Conservation (phyloP, 768 basidiomycete species). For the Podaxis sp. region DNA sequence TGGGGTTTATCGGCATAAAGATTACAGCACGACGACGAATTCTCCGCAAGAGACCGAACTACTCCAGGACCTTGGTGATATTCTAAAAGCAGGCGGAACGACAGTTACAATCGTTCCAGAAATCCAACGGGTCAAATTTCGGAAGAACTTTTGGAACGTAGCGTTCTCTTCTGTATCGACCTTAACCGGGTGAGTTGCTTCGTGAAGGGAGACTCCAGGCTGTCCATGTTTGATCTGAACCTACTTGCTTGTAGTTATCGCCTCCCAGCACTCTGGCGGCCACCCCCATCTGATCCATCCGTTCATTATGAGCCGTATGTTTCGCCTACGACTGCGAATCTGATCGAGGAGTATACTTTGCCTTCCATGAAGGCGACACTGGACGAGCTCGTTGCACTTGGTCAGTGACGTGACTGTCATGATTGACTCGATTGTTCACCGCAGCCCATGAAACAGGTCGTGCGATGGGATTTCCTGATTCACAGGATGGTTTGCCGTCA, state of each 20-base stretch:
- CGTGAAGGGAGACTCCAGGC: slow-evolving; percentile 2
- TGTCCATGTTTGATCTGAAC: slow-evolving; percentile 4
- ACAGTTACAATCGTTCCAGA: slow-evolving; percentile 47
- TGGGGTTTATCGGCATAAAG: slow-evolving; percentile 52
- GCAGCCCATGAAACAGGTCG: slow-evolving; percentile 26
- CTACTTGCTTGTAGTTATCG: slow-evolving; percentile 30
- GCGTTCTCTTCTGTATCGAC: slow-evolving; percentile 52
- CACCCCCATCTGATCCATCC: slow-evolving; percentile 36
- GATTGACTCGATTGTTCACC: neutral
- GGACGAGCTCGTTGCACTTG: slow-evolving; percentile 36
- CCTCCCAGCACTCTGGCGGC: slow-evolving; percentile 50
- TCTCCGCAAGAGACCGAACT: slow-evolving; percentile 38
- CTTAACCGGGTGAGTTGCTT: slow-evolving; percentile 37
- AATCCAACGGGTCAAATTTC: slow-evolving; percentile 60
- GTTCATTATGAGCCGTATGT: slow-evolving; percentile 32
- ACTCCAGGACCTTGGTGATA: slow-evolving; percentile 41
- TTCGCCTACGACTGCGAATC: slow-evolving; percentile 25
- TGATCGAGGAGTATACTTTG: slow-evolving; percentile 32
- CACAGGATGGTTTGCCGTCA: slow-evolving; percentile 45
- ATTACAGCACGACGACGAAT: slow-evolving; percentile 39
- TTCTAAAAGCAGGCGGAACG: slow-evolving; percentile 49
- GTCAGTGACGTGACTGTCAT: slow-evolving; percentile 15
- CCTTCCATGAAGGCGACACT: slow-evolving; percentile 38
- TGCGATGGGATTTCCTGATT: slow-evolving; percentile 47
- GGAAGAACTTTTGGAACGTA: slow-evolving; percentile 67